A percentile compares a stretch with the other conserved stretches of the same genome.
Conservation (phyloP, 768 basidiomycete species). For the Myochromella boudieri region DNA sequence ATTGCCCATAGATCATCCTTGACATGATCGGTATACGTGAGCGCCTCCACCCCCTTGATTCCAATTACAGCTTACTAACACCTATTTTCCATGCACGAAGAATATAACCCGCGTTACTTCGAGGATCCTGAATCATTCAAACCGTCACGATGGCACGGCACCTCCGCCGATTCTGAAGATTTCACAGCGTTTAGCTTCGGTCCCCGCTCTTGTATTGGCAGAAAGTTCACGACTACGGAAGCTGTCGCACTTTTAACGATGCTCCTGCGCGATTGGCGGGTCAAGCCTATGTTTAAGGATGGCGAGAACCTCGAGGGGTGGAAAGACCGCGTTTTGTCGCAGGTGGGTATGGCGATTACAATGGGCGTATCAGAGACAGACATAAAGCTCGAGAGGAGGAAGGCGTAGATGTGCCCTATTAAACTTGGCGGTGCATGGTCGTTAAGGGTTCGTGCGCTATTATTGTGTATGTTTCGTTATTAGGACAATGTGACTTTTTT, state of each 20-base stretch:
- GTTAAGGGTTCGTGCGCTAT: no score
- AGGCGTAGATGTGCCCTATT: background rate
- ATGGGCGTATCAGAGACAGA: slow-evolving; percentile 32
- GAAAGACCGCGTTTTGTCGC: slow-evolving; percentile 32
- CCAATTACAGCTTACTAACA: background rate
- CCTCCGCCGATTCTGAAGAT: slow-evolving; percentile 37
- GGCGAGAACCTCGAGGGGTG: slow-evolving; percentile 39
- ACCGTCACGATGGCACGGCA: slow-evolving; percentile 50
- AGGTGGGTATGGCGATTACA: slow-evolving; percentile 32
- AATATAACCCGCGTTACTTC: slow-evolving; percentile 51
- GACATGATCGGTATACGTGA: slow-evolving; percentile 51
- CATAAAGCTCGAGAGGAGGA: slow-evolving; percentile 24
- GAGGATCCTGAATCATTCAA: slow-evolving; percentile 43
- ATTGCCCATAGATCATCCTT: slow-evolving; percentile 38
- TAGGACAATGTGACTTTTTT: no score
- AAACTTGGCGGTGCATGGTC: no score
- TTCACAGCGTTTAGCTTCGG: slow-evolving; percentile 47
- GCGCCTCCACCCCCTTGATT: slow-evolving; percentile 9
- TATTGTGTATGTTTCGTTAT: no score
- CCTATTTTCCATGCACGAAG: slow-evolving; percentile 20
- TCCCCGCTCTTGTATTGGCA: slow-evolving; percentile 54
- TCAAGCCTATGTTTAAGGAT: slow-evolving; percentile 40
- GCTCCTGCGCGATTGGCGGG: slow-evolving; percentile 50
- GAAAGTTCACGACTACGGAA: slow-evolving; percentile 54
- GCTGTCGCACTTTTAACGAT: slow-evolving; percentile 50